Evolutionary conservation across 2,329 filamentous ascomycete species (phyloP).

Genomic region (Monilinia aucupariae): DNA sequence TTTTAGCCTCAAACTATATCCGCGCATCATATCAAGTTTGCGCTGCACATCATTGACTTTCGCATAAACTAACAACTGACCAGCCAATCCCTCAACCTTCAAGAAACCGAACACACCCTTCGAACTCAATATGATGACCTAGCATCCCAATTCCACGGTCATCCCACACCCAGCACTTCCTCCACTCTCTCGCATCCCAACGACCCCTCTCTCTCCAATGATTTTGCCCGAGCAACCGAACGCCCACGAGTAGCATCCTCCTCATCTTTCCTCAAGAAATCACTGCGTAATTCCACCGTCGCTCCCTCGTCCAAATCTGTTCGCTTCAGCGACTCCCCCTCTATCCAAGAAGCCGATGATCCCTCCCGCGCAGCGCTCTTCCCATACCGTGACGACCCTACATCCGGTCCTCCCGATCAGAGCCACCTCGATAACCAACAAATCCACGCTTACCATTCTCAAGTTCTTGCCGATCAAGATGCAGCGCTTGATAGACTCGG

Average conservation of each 20-base stretch:
- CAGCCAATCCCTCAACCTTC: constrained; percentile 44
- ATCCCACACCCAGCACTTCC: constrained; percentile 45
- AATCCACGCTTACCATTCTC: constrained; percentile 77
- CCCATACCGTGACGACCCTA: constrained; percentile 66
- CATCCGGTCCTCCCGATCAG: constrained; percentile 32
- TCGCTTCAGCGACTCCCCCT: constrained; percentile 69
- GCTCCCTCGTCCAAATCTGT: constrained; percentile 61
- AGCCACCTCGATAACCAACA: constrained; percentile 69
- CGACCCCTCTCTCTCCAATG: constrained; percentile 53
- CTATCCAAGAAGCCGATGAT: constrained; percentile 41
- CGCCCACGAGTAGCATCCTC: constrained; percentile 38
- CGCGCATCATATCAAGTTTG: too few relatives aligned
- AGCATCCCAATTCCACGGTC: constrained; percentile 72
- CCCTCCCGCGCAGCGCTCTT: constrained; percentile 52
- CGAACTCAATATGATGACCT: constrained; percentile 72
- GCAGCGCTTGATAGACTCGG: constrained; percentile 85
- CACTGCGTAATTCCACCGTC: constrained; percentile 31
- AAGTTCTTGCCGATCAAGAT: constrained; percentile 83
- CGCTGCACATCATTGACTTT: constrained; percentile 1
- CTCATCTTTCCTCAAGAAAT: constrained; percentile 38
- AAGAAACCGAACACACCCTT: constrained; percentile 62
- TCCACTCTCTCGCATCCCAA: constrained; percentile 56
- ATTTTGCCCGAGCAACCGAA: constrained; percentile 58
- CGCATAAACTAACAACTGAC: constrained; percentile 2
- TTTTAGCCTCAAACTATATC: not conserved